phyloP scores from a whole-genome alignment of 2,329 filamentous ascomycete species.

The Amesomyces nigricolor region DNA sequence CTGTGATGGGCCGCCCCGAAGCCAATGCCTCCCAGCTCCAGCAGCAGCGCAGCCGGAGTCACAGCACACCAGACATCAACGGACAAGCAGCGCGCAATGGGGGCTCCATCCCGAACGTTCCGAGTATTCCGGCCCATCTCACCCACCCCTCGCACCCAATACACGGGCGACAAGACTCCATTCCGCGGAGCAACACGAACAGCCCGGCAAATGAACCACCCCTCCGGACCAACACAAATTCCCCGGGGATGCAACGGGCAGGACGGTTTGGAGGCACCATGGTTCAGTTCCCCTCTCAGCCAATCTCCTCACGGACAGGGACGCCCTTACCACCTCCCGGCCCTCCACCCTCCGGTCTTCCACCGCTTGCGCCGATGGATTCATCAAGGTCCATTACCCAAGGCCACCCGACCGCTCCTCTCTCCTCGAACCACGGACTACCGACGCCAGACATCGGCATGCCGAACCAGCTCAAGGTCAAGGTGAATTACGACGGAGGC shows the following conservation, averaged over 20 bases:
- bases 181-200: slow-evolving; percentile 74
- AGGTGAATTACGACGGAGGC: slow-evolving; percentile 79
- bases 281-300: slow-evolving; percentile 52
- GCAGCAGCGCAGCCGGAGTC: slow-evolving; percentile 76
- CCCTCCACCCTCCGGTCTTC: slow-evolving; percentile 30
- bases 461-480: slow-evolving; percentile 83
- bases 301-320: slow-evolving; percentile 45
- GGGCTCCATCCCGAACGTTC: slow-evolving; percentile 58
- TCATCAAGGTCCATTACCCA: slow-evolving; percentile 32
- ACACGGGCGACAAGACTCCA: slow-evolving; percentile 49
- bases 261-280: slow-evolving; percentile 47
- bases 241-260: slow-evolving; percentile 58
- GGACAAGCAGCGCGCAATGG: slow-evolving; percentile 54
- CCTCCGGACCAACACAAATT: slow-evolving; percentile 63
- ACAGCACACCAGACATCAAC: slow-evolving; percentile 93
- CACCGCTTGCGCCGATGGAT: slow-evolving; percentile 34
- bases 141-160: slow-evolving; percentile 53
- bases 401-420: slow-evolving; percentile 35
- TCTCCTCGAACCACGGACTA: slow-evolving; percentile 17
- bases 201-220: slow-evolving; percentile 69
- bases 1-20: slow-evolving; percentile 52
- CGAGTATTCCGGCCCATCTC: slow-evolving; percentile 69
- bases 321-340: slow-evolving; percentile 33
- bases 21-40: slow-evolving; percentile 50
- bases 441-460: slow-evolving; percentile 47